phyloP scores from a whole-genome alignment of 2,329 filamentous ascomycete species.

The Fusarium vanettenii region DNA sequence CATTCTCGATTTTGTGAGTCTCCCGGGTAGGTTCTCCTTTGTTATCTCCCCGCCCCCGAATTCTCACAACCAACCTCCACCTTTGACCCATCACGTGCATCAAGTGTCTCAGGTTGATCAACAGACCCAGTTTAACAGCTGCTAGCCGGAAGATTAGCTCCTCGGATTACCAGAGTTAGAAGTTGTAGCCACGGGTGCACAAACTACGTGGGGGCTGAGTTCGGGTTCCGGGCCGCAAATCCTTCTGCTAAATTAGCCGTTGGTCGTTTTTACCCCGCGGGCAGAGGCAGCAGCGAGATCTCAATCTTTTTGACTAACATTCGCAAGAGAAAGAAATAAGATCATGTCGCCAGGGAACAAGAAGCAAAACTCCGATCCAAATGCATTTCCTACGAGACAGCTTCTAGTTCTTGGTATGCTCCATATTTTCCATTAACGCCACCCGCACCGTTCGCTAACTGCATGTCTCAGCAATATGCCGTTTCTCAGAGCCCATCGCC shows the following conservation, averaged over 20 bases:
- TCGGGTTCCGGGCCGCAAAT: slow-evolving; percentile 3
- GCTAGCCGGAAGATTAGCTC: not conserved
- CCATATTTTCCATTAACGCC: not conserved
- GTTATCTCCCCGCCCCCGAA: not conserved
- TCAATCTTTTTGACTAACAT: not conserved
- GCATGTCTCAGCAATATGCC: slow-evolving; percentile 38
- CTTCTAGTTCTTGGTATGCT: slow-evolving; percentile 9
- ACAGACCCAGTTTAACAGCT: not conserved
- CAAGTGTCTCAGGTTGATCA: not conserved
- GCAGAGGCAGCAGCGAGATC: not conserved
- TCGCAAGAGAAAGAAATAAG: not conserved
- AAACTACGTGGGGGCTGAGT: not conserved
- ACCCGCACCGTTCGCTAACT: not conserved
- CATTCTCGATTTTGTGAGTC: no score
- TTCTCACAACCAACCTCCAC: not conserved
- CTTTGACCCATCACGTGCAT: not conserved
- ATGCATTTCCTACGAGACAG: slow-evolving; percentile 12
- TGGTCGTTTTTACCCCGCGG: not conserved
- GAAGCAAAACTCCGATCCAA: not conserved
- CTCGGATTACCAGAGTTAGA: not conserved
- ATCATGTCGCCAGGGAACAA: slow-evolving; percentile 3
- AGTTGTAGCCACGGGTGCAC: not conserved
- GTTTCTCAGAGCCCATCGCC: slow-evolving; percentile 86
- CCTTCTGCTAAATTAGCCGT: not conserved
- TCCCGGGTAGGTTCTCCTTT: not conserved